Evolutionary conservation across 208 protist species (phyloP).

Genomic region (Acanthamoeba quina): DNA sequence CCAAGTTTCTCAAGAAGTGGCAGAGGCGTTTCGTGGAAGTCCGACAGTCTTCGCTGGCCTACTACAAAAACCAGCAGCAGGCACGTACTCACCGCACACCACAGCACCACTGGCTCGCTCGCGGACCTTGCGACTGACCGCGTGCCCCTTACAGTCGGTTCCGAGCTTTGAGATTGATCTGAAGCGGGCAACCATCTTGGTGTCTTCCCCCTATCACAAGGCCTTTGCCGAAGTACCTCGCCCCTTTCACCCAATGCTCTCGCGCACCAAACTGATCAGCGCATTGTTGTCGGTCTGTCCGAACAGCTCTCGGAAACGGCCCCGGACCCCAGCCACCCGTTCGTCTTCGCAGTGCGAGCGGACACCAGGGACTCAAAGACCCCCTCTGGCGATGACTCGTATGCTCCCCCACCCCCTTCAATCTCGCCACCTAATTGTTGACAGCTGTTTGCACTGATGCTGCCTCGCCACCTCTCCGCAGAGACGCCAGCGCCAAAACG

Average conservation of each 20-base stretch:
- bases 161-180: neutral
- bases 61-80: conserved; percentile 53
- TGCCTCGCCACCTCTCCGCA: neutral
- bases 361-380: neutral
- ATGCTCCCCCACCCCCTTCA: neutral
- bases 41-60: neutral
- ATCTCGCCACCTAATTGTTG: neutral
- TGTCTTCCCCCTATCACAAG: conserved; percentile 4
- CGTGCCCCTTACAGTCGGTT: neutral
- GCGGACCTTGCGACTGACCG: neutral
- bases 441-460: neutral
- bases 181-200: neutral
- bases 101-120: neutral
- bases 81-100: neutral
- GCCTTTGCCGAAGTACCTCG: neutral
- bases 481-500: neutral
- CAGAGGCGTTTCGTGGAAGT: conserved; percentile 20
- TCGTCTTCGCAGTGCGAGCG: neutral
- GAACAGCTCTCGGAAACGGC: neutral
- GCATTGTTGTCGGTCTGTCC: neutral
- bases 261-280: neutral
- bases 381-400: neutral
- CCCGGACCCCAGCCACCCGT: neutral
- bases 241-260: neutral
- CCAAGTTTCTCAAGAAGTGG: conserved; percentile 29